Percentiles rank a stretch among this genome's conserved stretches.
Evolutionary conservation across 2,329 filamentous ascomycete species (phyloP).

Genomic region (Fusarium protoensiforme): DNA sequence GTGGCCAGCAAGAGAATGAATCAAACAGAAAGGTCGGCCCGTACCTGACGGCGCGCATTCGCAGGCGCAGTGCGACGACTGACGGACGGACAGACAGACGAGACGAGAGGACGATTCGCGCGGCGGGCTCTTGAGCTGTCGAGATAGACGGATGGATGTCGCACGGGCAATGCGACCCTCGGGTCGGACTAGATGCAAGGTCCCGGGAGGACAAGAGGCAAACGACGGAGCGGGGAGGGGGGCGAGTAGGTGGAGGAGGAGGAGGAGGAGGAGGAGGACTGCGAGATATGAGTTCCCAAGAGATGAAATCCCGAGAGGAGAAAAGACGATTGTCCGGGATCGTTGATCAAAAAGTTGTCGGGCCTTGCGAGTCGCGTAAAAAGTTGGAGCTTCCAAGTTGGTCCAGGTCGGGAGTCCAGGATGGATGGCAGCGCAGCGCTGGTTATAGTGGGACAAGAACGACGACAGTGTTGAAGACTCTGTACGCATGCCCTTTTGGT

Average conservation of each 20-base stretch:
- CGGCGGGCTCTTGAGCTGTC: background rate
- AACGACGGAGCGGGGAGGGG: constrained; percentile 19
- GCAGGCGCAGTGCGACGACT: constrained; percentile 27
- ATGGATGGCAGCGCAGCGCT: background rate
- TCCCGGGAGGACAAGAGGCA: constrained; percentile 25
- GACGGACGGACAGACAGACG: background rate
- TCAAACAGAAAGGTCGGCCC: constrained; percentile 13
- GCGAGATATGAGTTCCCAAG: background rate
- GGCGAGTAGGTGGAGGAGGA: background rate
- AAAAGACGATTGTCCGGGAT: background rate
- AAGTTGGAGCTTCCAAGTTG: constrained; percentile 24
- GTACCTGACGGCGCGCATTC: constrained; percentile 34
- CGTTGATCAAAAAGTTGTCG: background rate
- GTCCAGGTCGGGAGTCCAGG: constrained; percentile 16
- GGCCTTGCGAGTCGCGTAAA: background rate
- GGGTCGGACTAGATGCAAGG: constrained; percentile 25
- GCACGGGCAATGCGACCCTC: constrained; percentile 15
- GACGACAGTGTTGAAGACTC: background rate
- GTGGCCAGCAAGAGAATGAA: constrained; percentile 2
- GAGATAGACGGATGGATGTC: background rate
- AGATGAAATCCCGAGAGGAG: background rate
- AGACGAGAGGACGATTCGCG: constrained; percentile 3
- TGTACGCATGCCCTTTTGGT: background rate
- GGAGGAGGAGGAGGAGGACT: constrained; percentile 9
- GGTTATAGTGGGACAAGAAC: constrained; percentile 31